Evolutionary conservation across 1,284 basidiomycete species (phyloP).

Genomic region (Ustilago xerochloae): DNA sequence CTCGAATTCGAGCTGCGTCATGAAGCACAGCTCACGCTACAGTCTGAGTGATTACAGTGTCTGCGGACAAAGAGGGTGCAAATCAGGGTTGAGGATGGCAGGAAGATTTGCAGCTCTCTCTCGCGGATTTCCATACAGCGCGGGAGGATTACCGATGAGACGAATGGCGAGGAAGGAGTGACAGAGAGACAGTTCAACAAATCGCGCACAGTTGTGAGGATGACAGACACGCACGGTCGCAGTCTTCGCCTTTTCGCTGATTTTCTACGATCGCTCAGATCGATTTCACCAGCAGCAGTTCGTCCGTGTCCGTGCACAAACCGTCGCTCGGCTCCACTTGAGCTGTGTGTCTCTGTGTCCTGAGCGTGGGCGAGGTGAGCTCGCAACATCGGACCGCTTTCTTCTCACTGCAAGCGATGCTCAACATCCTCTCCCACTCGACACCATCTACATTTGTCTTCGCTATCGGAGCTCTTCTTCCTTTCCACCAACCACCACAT

Average conservation of each 20-base stretch:
- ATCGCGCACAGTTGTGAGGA: too few species aligned
- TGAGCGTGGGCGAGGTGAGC: conserved; percentile 12
- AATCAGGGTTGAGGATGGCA: too few species aligned
- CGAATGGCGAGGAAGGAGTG: conserved; percentile 1
- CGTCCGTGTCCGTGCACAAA: conserved; percentile 3
- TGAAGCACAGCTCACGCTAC: conserved; percentile 4
- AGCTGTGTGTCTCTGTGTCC: background rate
- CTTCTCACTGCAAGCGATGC: conserved; percentile 8
- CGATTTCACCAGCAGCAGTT: conserved; percentile 21
- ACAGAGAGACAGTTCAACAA: background rate
- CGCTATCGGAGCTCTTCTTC: conserved; percentile 13
- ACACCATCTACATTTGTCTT: conserved; percentile 20
- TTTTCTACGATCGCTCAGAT: conserved; percentile 4
- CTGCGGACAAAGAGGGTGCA: too few species aligned
- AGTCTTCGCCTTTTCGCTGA: background rate
- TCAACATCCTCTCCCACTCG: background rate
- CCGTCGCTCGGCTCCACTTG: conserved; percentile 15
- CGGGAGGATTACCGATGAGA: too few species aligned
- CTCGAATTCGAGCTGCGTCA: conserved; percentile 2
- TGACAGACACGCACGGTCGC: background rate
- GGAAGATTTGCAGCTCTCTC: too few species aligned
- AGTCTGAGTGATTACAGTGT: too few species aligned
- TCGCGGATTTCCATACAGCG: too few species aligned
- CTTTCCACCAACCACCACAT: conserved; percentile 5
- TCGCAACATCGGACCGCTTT: conserved; percentile 28